Evolutionary conservation across 768 basidiomycete genomes (phyloP).

Genomic region (Trametes cinnabarina): DNA sequence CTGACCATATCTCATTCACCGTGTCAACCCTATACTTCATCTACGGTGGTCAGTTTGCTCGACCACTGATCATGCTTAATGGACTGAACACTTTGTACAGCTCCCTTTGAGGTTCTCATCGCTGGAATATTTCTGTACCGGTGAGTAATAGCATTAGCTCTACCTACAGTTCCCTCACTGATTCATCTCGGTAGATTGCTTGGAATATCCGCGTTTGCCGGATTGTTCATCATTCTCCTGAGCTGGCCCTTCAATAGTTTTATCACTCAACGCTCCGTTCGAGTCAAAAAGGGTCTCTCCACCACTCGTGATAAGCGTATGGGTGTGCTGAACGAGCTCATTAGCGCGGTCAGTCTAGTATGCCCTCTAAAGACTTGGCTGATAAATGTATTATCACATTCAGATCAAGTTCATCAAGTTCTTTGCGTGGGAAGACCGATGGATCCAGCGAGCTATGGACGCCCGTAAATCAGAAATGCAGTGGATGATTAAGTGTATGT

Average conservation of each 20-base stretch:
- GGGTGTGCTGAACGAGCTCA: conserved; percentile 74
- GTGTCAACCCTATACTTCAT: conserved; percentile 59
- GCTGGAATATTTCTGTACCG: conserved; percentile 75
- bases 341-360: conserved; percentile 50
- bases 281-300: conserved; percentile 58
- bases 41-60: conserved; percentile 51
- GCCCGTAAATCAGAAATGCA: conserved; percentile 68
- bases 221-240: conserved; percentile 61
- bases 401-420: conserved; percentile 79
- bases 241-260: conserved; percentile 72
- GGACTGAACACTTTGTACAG: conserved; percentile 28
- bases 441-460: conserved; percentile 65
- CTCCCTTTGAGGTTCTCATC: conserved; percentile 76
- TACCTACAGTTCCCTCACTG: too few species aligned
- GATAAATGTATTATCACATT: neutral
- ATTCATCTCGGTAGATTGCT: conserved; percentile 53
- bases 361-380: neutral
- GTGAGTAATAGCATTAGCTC: conserved; percentile 41
- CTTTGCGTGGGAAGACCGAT: conserved; percentile 78
- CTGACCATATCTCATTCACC: conserved; percentile 55
- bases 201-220: conserved; percentile 70
- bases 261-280: conserved; percentile 56
- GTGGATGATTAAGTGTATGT: conserved; percentile 70
- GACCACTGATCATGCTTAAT: conserved; percentile 19
- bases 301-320: conserved; percentile 74